These are phyloP conservation scores for Mortierella sp. DNA, from an alignment of 371 early-diverging fungal genomes.

Conservation along the genomic window DNA sequence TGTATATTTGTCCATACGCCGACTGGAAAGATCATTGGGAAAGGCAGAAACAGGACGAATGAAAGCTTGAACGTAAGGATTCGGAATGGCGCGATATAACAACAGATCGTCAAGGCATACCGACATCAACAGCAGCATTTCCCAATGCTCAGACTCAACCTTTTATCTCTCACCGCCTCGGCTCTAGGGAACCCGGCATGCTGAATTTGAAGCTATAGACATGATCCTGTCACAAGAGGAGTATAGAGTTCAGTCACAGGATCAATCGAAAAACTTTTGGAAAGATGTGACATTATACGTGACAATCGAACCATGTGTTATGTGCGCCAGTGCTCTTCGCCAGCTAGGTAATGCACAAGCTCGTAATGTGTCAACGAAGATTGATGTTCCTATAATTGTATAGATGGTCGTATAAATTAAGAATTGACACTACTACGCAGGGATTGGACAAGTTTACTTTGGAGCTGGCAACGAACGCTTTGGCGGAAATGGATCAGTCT, in stretches of 20 bases:
- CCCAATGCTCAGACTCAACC: neutral
- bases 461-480: slow-evolving; percentile 96
- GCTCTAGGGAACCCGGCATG: slow-evolving; percentile 89
- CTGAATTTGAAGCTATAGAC: slow-evolving; percentile 93
- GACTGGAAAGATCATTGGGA: slow-evolving; percentile 70
- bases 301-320: slow-evolving; percentile 99
- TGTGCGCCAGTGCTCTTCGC: slow-evolving; percentile 96
- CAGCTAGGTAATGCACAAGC: slow-evolving; percentile 64
- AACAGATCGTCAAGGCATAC: neutral
- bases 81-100: neutral
- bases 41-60: slow-evolving; percentile 89
- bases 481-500: slow-evolving; percentile 95
- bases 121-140: neutral
- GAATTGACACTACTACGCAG: slow-evolving; percentile 25
- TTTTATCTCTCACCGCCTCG: neutral
- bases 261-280: slow-evolving; percentile 60
- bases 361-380: neutral
- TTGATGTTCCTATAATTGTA: neutral
- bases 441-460: slow-evolving; percentile 85
- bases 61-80: slow-evolving; percentile 84
- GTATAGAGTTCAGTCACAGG: slow-evolving; percentile 61
- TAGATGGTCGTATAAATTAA: too few species aligned
- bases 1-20: slow-evolving; percentile 90
- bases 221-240: slow-evolving; percentile 65
- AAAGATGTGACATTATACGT: slow-evolving; percentile 85